Evolutionary conservation across 768 basidiomycete species (phyloP).

Genomic region (Macrolepiota albuminosa): DNA sequence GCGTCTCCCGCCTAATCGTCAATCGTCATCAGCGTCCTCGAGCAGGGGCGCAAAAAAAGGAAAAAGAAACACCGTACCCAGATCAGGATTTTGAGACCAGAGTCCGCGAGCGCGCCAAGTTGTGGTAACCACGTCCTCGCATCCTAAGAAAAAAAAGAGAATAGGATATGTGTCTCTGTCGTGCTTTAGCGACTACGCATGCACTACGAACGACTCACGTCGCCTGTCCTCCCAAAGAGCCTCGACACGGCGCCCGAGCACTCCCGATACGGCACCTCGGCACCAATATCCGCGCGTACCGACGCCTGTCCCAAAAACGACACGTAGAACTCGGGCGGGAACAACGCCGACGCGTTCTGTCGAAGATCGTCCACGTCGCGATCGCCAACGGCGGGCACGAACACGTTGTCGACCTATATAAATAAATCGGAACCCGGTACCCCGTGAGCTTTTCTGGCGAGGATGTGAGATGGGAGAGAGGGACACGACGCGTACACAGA

Average conservation of each 20-base stretch:
- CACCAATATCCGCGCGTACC: conserved; percentile 36
- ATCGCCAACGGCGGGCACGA: conserved; percentile 45
- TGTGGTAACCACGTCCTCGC: conserved; percentile 51
- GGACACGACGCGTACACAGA: conserved; percentile 40
- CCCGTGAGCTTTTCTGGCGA: background rate
- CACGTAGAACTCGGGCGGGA: conserved; percentile 56
- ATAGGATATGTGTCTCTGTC: background rate
- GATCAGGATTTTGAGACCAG: conserved; percentile 36
- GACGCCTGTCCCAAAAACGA: conserved; percentile 34
- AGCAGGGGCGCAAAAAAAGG: background rate
- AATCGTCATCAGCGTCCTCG: background rate
- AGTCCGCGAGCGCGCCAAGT: conserved; percentile 42
- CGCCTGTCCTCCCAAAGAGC: conserved; percentile 48
- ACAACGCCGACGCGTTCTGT: conserved; percentile 46
- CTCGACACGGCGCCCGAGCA: conserved; percentile 40
- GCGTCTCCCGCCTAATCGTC: conserved; percentile 38
- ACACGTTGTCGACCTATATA: conserved; percentile 39
- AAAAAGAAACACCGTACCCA: conserved; percentile 38
- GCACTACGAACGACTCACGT: conserved; percentile 31
- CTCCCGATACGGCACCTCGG: conserved; percentile 40
- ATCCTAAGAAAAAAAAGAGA: conserved; percentile 27
- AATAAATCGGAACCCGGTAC: too few species aligned
- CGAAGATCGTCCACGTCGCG: conserved; percentile 53
- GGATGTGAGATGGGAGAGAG: too few species aligned
- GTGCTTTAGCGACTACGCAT: conserved; percentile 34